Percentiles rank a stretch among this genome's conserved stretches.
Evolutionary conservation across 305 asterid species (phyloP).

Genomic region (Rubia balearica): DNA sequence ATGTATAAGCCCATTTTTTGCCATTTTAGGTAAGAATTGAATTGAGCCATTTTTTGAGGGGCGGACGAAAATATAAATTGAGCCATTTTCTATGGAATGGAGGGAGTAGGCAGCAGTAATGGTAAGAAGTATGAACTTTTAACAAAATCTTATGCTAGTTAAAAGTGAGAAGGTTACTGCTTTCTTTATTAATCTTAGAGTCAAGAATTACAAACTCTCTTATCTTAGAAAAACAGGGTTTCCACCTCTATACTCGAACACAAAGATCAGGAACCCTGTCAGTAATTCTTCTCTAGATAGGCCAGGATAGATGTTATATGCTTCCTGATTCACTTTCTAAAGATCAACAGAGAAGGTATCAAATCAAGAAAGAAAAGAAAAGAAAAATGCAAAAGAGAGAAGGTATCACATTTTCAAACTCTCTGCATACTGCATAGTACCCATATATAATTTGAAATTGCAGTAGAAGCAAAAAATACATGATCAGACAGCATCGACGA

Average conservation of each 20-base stretch:
- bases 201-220: not conserved
- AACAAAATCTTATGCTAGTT: not conserved
- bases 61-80: too few species aligned
- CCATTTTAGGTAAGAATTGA: too few species aligned
- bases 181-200: not conserved
- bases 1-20: too few species aligned
- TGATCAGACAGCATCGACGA: not conserved
- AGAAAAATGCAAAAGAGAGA: not conserved
- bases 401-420: not conserved
- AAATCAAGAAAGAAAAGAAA: not conserved
- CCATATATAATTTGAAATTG: not conserved
- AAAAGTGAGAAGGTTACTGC: not conserved
- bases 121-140: not conserved
- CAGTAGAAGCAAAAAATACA: not conserved
- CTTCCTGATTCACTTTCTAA: not conserved
- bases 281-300: not conserved
- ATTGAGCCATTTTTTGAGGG: too few species aligned
- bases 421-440: not conserved
- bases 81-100: too few species aligned
- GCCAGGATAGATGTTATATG: not conserved
- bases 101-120: not conserved
- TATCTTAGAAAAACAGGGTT: not conserved
- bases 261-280: slow-evolving; percentile 3
- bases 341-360: slow-evolving; percentile 1
- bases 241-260: not conserved